Base-by-base conservation (phyloP, 805 yeast genomes). In the Sugiyamaella marilandica region DNA sequence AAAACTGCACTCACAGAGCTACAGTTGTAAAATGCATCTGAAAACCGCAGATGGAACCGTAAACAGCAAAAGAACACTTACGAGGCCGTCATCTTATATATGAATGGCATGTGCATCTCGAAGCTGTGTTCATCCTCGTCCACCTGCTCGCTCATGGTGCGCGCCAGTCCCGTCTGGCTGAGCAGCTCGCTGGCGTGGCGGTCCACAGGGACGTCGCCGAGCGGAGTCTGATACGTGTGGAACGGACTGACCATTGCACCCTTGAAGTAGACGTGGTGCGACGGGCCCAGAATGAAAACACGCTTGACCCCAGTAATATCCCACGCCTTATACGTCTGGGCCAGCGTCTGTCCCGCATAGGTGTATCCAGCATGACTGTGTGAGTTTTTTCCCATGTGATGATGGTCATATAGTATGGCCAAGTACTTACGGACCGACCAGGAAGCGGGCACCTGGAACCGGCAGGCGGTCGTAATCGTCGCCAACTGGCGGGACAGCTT, bases 81-180 rank as follows among this genome's bases (percentile, higher is more conserved):
- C 55, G 7, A 52, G 51, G 8, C 35, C 14, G 52, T 74, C 50
- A 76, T 70, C 54, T 79, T 75, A 60, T 79, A 75, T 8, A 87
- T 70, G 55, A 80, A 83, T 0, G 98, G 96, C 64, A 85, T 77
- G 68, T 94, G 98, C 96, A 94, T 87, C 63, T 94, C 99, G 62
- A 94, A 80, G 49, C 94, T 84, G 66, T 94, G 99, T 66, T 94
- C 99, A 14, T 84, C 85, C 54, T 83, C 81, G 66, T 94, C 99
- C 11, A 75, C 75, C 0, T 73, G 77, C 1, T 66, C 56, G 26
- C 74, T 66, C 95, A 90, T 85, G 51, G 65, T 68, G 53, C 73
- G 71, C 59, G 87, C 83, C 5, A 75, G 57, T 1, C 69, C 67
- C 2, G 74, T 63, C n/a, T 68, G 67, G 24, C 61, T 52, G 13